These are phyloP conservation scores for Protomyces macrosporus DNA, from an alignment of 1,139 yeast genomes.

Conservation along the genomic window DNA sequence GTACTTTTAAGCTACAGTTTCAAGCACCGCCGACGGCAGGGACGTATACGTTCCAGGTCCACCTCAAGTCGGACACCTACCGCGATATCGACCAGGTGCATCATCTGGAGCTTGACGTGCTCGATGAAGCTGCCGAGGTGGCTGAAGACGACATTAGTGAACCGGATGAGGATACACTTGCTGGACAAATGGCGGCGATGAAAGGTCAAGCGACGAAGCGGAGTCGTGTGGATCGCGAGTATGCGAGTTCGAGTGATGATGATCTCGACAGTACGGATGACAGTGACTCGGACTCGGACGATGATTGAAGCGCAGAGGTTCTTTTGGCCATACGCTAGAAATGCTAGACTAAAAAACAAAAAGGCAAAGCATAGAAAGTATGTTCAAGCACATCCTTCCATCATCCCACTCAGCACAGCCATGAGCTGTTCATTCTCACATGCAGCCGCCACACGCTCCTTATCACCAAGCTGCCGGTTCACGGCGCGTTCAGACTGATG, in stretches of 20 bases:
- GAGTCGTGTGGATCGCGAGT: not conserved
- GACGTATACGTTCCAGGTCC: conserved; percentile 25
- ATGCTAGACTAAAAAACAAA: not conserved
- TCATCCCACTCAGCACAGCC: conserved; percentile 85
- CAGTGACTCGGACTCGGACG: conserved; percentile 11
- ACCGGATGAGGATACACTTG: conserved; percentile 19
- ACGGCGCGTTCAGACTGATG: conserved; percentile 96
- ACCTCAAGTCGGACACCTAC: conserved; percentile 28
- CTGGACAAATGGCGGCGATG: conserved; percentile 24
- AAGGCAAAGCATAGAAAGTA: not conserved
- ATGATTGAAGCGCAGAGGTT: not conserved
- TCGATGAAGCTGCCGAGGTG: conserved; percentile 3
- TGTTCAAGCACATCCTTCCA: conserved; percentile 58
- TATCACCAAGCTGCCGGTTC: conserved; percentile 92
- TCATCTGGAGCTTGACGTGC: conserved; percentile 25
- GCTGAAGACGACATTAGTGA: conserved; percentile 22
- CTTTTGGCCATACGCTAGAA: not conserved
- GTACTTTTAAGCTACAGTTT: conserved; percentile 27
- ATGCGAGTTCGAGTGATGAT: conserved; percentile 23
- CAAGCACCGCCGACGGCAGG: conserved; percentile 30
- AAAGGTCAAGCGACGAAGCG: conserved; percentile 1
- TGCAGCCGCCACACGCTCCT: conserved; percentile 97
- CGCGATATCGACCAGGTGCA: conserved; percentile 25
- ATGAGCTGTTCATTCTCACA: conserved; percentile 92
- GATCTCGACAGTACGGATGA: conserved; percentile 13